Conservation (phyloP, 1,139 yeast genomes). For the Hansenula sp. region DNA sequence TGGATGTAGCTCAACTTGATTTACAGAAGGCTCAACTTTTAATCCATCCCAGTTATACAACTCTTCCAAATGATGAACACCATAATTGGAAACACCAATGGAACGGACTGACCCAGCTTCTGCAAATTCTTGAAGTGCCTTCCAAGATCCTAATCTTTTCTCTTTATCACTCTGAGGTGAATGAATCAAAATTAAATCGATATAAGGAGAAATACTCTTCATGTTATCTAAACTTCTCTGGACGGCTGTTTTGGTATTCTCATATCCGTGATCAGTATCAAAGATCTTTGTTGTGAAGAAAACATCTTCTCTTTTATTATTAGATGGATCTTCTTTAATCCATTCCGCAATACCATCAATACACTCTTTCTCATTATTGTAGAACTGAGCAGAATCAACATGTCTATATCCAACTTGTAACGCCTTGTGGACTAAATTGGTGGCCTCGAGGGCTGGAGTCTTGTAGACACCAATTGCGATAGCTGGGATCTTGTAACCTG, state of each 20-base stretch:
- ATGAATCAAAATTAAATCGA: conserved; percentile 51
- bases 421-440: conserved; percentile 41
- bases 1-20: conserved; percentile 71
- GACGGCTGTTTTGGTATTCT: conserved; percentile 34
- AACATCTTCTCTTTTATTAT: conserved; percentile 48
- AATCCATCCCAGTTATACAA: conserved; percentile 47
- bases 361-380: conserved; percentile 51
- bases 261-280: conserved; percentile 44
- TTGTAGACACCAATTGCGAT: conserved; percentile 54
- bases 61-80: conserved; percentile 56
- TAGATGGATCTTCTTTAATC: conserved; percentile 43
- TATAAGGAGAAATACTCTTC: conserved; percentile 28
- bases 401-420: conserved; percentile 64
- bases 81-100: conserved; percentile 71
- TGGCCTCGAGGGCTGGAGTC: conserved; percentile 36
- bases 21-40: conserved; percentile 53
- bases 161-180: conserved; percentile 53
- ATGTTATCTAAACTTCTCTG: conserved; percentile 24
- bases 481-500: conserved; percentile 39
- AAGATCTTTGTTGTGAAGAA: conserved; percentile 67
- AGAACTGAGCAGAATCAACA: conserved; percentile 53
- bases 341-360: conserved; percentile 44
- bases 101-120: conserved; percentile 47
- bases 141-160: conserved; percentile 50
- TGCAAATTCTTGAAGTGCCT: conserved; percentile 64